These are phyloP conservation scores for Magnusiomyces tetraspermus DNA, from an alignment of 1,139 yeast species.

Conservation along the genomic window DNA sequence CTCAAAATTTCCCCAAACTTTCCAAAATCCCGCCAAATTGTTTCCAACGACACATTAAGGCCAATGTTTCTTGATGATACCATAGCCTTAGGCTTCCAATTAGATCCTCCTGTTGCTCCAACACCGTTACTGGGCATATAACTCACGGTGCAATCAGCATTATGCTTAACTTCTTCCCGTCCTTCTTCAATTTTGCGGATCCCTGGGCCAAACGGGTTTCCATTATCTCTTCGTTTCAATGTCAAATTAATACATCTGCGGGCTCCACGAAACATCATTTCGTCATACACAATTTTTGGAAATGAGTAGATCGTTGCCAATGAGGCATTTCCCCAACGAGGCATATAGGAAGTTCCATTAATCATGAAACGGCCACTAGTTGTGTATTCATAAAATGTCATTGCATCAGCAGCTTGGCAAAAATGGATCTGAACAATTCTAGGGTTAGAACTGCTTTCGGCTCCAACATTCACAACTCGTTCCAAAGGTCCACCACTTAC, in stretches of 20 bases:
- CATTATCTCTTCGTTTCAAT: neutral
- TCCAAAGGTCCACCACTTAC: slow-evolving; percentile 72
- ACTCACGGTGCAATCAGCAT: neutral
- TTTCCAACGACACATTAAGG: slow-evolving; percentile 33
- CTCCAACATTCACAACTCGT: slow-evolving; percentile 31
- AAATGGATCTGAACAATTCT: slow-evolving; percentile 44
- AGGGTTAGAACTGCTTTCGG: slow-evolving; percentile 13
- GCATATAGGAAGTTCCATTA: slow-evolving; percentile 45
- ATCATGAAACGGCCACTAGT: slow-evolving; percentile 49
- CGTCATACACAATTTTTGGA: slow-evolving; percentile 30
- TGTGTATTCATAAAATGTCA: slow-evolving; percentile 46
- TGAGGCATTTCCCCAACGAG: slow-evolving; percentile 30
- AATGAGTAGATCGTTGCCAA: slow-evolving; percentile 19
- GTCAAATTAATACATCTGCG: slow-evolving; percentile 29
- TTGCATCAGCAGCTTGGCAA: slow-evolving; percentile 46
- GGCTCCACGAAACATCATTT: slow-evolving; percentile 30
- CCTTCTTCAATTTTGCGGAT: neutral
- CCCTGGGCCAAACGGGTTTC: neutral
- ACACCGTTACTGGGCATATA: neutral
- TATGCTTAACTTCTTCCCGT: neutral
- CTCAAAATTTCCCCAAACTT: slow-evolving; percentile 55
- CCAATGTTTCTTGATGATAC: slow-evolving; percentile 22
- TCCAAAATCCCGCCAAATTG: slow-evolving; percentile 43
- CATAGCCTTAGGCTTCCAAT: slow-evolving; percentile 2
- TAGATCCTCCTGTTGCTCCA: slow-evolving; percentile 1